phyloP scores from a whole-genome alignment of 495 filamentous ascomycete species.

The Neurospora tetraspora region DNA sequence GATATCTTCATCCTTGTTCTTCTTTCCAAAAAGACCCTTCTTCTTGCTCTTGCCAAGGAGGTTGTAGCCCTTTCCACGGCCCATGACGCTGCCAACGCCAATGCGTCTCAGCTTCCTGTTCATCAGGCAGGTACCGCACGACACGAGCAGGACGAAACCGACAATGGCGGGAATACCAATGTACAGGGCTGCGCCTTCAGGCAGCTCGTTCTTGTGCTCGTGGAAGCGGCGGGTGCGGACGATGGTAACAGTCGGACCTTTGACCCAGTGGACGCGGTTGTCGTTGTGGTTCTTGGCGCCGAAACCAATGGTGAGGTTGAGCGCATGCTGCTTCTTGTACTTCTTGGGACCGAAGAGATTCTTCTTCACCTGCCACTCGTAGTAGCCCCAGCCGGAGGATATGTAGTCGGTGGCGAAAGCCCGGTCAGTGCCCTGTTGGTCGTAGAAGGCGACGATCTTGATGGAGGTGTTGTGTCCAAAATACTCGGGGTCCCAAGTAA shows the following conservation, averaged over 20 bases:
- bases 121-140: slow-evolving; percentile 25
- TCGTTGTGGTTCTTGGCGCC: slow-evolving; percentile 16
- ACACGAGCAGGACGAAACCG: slow-evolving; percentile 22
- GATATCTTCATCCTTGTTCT: slow-evolving; percentile 24
- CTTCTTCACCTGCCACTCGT: slow-evolving; percentile 23
- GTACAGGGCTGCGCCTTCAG: slow-evolving; percentile 20
- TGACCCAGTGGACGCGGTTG: slow-evolving; percentile 8
- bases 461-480: slow-evolving; percentile 29
- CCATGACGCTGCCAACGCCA: slow-evolving; percentile 31
- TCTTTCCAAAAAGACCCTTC: slow-evolving; percentile 16
- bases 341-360: slow-evolving; percentile 14
- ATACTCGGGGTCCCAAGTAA: slow-evolving; percentile 36
- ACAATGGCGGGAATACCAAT: slow-evolving; percentile 33
- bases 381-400: slow-evolving; percentile 30
- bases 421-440: slow-evolving; percentile 17
- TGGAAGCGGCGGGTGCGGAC: slow-evolving; percentile 11
- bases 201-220: slow-evolving; percentile 10
- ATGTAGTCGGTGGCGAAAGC: slow-evolving; percentile 28
- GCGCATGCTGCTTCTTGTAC: slow-evolving; percentile 12
- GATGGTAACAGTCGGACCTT: slow-evolving; percentile 25
- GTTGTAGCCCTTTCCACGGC: slow-evolving; percentile 24
- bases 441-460: slow-evolving; percentile 27
- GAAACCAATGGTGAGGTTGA: slow-evolving; percentile 33
- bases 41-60: slow-evolving; percentile 24
- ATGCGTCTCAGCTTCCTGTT: slow-evolving; percentile 28